Evolutionary conservation across 129 eudicot genomes (phyloP), one percentile per base, ranked within the genome.

Genomic region (Sambucus nigra): DNA sequence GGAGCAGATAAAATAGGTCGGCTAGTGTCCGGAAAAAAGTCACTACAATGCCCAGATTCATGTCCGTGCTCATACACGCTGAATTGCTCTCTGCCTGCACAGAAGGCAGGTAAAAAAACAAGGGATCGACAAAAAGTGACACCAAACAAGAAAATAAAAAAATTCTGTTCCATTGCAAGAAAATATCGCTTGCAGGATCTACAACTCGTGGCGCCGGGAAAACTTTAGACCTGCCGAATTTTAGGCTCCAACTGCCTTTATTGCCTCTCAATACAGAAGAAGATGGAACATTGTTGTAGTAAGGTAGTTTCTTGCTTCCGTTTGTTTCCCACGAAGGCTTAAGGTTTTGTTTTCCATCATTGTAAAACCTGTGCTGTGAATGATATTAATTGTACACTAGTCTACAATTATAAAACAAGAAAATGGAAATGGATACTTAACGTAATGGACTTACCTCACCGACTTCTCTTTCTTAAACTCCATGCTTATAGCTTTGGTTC

Each of bases 61-160:
- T 60, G 62, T 76, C 80, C 7, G 83, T 84, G 51, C 63, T 51
- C 88, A 89, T 76, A 81, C 95, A 89, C 0, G 84, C 76, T 1
- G 94, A 65, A 25, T 16, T 63, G 4, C 14, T 67, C 13, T 63
- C 63, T 46, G 41, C 56, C 3, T 55, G 51, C 5, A 84, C 94
- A 13, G 82, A 57, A 60, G 97, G 97, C 10, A 89, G 75, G 55
- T 84, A 89, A 59, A 89, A 89, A 42, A 89, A 89, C 65, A 89
- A 71, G 1, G 97, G 95, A 67, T 89, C 97, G 9, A 89, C 83
- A 49, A 89, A 89, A 18, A 89, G 82, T 25, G 93, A 95, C 28
- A 84, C 70, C 60, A 89, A 66, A 62, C 94, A 84, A 45, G 80
- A 82, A 53, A 76, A 67, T 32, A 89, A 66, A 73, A 89, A 89